Evolutionary conservation across 164 flowering plant genomes (phyloP), one percentile per base, ranked within the genome.

Genomic region (Warburgia ugandensis): DNA sequence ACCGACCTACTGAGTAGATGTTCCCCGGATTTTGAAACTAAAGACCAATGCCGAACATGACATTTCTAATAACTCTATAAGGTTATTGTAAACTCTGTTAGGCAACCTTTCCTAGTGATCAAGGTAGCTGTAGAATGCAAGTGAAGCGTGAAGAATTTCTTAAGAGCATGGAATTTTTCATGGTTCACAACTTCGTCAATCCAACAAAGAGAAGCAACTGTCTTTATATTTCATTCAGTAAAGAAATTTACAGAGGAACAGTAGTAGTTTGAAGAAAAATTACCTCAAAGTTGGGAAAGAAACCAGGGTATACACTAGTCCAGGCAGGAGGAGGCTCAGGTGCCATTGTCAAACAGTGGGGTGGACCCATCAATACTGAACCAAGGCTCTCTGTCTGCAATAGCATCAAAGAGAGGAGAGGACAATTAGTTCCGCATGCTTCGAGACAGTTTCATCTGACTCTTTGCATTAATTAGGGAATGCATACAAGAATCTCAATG

Each of bases 201-300:
- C 27, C 37, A 14, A 13, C n/a, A 33, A 41, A 10, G 10, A 14
- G 29, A 28, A 47, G 13, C 17, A 14, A 6, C 10, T 14, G 26
- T 23, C 6, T 22, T 43, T 23, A 9, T 30, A 8, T 55, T 26
- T 26, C 32, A 1, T 9, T 26, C n/a, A 5, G 21, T 25, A n/a
- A 26, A 37, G 9, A 17, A 21, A 1, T 27, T 6, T 9, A 39
- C 40, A n/a, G 27, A 32, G 33, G 26, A 33, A 26, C 20, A 2
- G 3, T 20, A 9, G 19, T n/a, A n/a, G 29, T 28, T 29, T 27
- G 40, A 19, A 7, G 11, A 12, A 36, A 14, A 36, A 9, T 58
- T 66, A 83, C 90, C 86, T 77, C 72, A 54, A 56, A 63, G 29
- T 50, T 70, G 40, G 79, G 70, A 63, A 70, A 60, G 71, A 66